phyloP scores from a whole-genome alignment of 495 filamentous ascomycete species.

The Penicillium soppii region DNA sequence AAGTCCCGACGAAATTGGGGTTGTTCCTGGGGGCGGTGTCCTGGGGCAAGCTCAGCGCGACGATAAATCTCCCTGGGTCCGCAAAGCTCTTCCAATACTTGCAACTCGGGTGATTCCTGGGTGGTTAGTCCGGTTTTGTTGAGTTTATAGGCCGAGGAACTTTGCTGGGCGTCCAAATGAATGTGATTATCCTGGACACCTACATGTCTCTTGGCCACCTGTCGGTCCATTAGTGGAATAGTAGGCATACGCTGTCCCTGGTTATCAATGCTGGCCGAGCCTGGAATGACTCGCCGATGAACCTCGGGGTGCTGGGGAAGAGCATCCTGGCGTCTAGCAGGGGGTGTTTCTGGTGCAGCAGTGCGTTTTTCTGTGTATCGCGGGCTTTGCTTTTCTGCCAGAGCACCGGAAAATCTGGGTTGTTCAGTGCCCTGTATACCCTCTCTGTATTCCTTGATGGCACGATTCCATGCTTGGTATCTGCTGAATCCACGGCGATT shows the following conservation, averaged over 20 bases:
- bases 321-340: constrained; percentile 14
- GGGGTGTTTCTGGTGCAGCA: constrained; percentile 16
- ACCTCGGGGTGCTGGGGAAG: constrained; percentile 7
- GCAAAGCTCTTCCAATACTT: constrained; percentile 16
- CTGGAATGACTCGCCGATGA: constrained; percentile 16
- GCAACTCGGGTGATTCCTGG: constrained; percentile 26
- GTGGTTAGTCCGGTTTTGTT: constrained; percentile 27
- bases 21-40: constrained; percentile 18
- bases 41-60: no score
- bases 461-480: constrained; percentile 50
- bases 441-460: constrained; percentile 40
- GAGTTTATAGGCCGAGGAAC: constrained; percentile 3
- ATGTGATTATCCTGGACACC: constrained; percentile 11
- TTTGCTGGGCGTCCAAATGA: constrained; percentile 12
- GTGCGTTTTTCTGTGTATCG: constrained; percentile 20
- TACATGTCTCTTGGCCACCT: constrained; percentile 10
- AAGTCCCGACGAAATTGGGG: constrained; percentile 25
- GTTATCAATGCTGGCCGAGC: constrained; percentile 14
- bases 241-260: constrained; percentile 8
- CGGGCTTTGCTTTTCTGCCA: constrained; percentile 20
- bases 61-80: no score
- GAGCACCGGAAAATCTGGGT: constrained; percentile 1
- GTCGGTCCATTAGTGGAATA: constrained; percentile 9
- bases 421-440: constrained; percentile 19
- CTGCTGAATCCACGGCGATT: constrained; percentile 49